These are phyloP conservation scores for Aspergillus ibericus DNA, from an alignment of 2,329 filamentous ascomycete genomes.

Conservation along the genomic window DNA sequence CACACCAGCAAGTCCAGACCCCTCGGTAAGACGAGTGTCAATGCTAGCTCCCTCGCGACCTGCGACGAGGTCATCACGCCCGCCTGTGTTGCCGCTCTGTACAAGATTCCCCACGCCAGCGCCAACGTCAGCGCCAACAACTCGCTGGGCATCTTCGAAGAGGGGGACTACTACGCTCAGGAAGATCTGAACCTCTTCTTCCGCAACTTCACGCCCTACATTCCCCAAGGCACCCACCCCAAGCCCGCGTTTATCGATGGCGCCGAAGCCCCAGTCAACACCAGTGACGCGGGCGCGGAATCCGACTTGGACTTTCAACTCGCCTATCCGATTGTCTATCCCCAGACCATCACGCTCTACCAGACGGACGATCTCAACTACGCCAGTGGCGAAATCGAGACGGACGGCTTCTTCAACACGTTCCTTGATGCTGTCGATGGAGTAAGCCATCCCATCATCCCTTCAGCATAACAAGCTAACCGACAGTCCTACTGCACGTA, in stretches of 20 bases:
- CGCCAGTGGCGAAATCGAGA: not conserved
- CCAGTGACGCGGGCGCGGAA: not conserved
- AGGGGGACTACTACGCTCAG: slow-evolving; percentile 9
- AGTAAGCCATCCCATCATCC: not conserved
- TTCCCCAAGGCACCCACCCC: slow-evolving; percentile 5
- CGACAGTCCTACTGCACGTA: slow-evolving; percentile 6
- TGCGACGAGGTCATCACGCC: slow-evolving; percentile 6
- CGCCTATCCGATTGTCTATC: slow-evolving; percentile 6
- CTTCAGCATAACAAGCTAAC: not conserved
- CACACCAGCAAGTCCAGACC: not conserved
- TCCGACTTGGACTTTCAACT: slow-evolving; percentile 9
- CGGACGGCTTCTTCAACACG: slow-evolving; percentile 4
- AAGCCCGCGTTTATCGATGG: slow-evolving; percentile 8
- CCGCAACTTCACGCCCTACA: not conserved
- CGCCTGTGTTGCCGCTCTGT: slow-evolving; percentile 5
- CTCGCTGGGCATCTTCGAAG: slow-evolving; percentile 8
- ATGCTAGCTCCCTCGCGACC: not conserved
- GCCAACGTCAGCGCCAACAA: slow-evolving; percentile 2
- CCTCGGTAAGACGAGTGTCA: not conserved
- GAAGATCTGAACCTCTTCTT: slow-evolving; percentile 9
- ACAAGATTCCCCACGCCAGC: slow-evolving; percentile 1
- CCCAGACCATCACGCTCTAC: slow-evolving; percentile 3
- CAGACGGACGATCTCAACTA: slow-evolving; percentile 7
- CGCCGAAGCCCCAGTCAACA: not conserved
- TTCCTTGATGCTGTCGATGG: slow-evolving; percentile 10